Percentiles rank a stretch among this genome's conserved stretches.
These are phyloP conservation scores for Cyberlindnera saturnus DNA, from an alignment of 805 yeast species.

Conservation along the genomic window DNA sequence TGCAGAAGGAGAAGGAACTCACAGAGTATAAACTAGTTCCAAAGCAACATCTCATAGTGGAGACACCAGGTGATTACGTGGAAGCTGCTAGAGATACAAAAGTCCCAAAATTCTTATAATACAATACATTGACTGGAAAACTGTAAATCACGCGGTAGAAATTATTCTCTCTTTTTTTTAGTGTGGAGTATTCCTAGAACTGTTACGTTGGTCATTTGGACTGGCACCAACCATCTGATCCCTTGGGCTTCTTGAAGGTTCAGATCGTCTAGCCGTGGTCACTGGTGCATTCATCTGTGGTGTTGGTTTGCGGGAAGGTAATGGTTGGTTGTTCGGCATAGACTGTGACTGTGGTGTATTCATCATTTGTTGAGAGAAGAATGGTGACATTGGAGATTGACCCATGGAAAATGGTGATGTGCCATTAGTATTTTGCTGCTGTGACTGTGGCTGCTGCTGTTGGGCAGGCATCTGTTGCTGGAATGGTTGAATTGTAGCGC, in stretches of 20 bases:
- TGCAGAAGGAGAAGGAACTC: constrained; percentile 25
- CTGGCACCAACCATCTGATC: constrained; percentile 5
- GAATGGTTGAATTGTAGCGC: constrained; percentile 1
- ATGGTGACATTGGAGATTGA: constrained; percentile 14
- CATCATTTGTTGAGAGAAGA: constrained; percentile 12
- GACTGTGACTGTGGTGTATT: constrained; percentile 10
- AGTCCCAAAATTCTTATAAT: constrained; percentile 30
- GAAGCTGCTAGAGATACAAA: constrained; percentile 32
- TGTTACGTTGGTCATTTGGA: constrained; percentile 10
- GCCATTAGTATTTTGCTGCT: constrained; percentile 6
- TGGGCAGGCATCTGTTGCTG: background rate
- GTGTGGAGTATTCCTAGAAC: constrained; percentile 5
- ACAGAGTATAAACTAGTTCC: constrained; percentile 26
- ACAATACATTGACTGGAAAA: background rate
- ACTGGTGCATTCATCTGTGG: constrained; percentile 7
- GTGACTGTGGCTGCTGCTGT: constrained; percentile 2
- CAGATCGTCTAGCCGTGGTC: constrained; percentile 6
- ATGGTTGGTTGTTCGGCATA: constrained; percentile 18
- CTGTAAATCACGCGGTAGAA: too few species aligned
- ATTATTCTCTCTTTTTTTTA: background rate
- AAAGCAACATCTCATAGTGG: constrained; percentile 31
- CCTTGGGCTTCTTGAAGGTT: constrained; percentile 7
- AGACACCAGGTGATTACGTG: constrained; percentile 33
- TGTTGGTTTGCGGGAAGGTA: background rate
- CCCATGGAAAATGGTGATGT: constrained; percentile 7